Evolutionary conservation across 768 basidiomycete species (phyloP), one percentile per base, ranked within the genome.

Genomic region (Lentinula boryana): DNA sequence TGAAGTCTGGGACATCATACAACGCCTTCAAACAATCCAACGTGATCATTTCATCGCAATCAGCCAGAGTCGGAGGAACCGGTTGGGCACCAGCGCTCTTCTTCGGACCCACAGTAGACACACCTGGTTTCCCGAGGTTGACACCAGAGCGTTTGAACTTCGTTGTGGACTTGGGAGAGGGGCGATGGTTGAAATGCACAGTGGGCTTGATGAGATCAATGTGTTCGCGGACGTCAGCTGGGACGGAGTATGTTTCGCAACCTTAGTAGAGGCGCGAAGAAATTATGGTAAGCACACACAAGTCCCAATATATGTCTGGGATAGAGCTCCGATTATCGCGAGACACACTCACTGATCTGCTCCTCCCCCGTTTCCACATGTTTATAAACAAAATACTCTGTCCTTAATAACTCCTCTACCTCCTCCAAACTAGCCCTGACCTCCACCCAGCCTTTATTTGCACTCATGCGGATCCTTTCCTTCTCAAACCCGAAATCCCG

Each of bases 191-290:
- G 64, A 79, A 80, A 55, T 80, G 76, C 0, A 80, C 69, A 0
- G 80, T 79, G 6, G 79, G 79, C 5, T 68, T 78, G 32, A 80
- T 75, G 50, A 81, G 70, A 50, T 80, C 79, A 46, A 80, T 64
- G 36, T 79, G 80, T 4, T 65, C 61, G 3, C 16, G 62, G 6
- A 81, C 50, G 56, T 77, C 68, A 10, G 70, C 72, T 0, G 79
- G 79, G 16, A 81, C 64, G 43, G 74, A 74, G 57, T 80, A 80
- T 6, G 67, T 67, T 23, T 76, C 71, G 60, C 78, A 80, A 12
- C 74, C 78, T 58, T 8, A 15, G 16, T 16, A 41, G 33, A 49
- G 23, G 33, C 23, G 23, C 2, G 18, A 46, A 16, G n/a, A 16
- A 16, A 21, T 36, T 5, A 16, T 40, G 49, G 46, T 12, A 21